A percentile compares a stretch with the other conserved stretches of the same genome.
Evolutionary conservation across 305 asterid genomes (phyloP).

Genomic region (Stenogyne calaminthoides): DNA sequence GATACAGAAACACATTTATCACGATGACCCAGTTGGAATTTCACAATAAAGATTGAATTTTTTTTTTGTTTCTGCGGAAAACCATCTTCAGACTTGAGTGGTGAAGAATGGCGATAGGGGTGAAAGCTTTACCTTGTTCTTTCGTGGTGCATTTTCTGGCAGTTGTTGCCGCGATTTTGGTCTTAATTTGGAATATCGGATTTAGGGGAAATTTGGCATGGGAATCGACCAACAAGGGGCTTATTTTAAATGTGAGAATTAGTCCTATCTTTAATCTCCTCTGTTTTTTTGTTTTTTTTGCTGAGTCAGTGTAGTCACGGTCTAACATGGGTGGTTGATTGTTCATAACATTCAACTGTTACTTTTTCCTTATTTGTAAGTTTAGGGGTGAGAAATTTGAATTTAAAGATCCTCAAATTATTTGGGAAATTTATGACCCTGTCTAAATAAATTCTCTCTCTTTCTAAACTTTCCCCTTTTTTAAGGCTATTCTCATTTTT

Average conservation of each 20-base stretch:
- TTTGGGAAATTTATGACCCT: neutral
- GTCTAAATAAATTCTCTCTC: neutral
- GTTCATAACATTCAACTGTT: neutral
- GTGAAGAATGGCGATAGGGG: constrained; percentile 58
- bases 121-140: constrained; percentile 66
- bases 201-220: constrained; percentile 98
- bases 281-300: neutral
- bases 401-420: neutral
- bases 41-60: neutral
- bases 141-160: constrained; percentile 69
- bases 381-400: neutral
- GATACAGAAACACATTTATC: neutral
- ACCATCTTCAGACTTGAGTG: neutral
- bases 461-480: neutral
- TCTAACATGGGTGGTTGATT: neutral
- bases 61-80: neutral
- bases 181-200: constrained; percentile 70
- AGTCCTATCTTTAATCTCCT: neutral
- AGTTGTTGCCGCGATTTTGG: constrained; percentile 59
- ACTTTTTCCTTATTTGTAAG: neutral
- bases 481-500: neutral
- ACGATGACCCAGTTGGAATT: constrained; percentile 15
- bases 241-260: constrained; percentile 71
- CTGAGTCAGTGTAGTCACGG: neutral
- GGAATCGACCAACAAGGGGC: constrained; percentile 72